These are phyloP conservation scores for Corymbia calophylla DNA, from an alignment of 441 rosid genomes.

Conservation along the genomic window DNA sequence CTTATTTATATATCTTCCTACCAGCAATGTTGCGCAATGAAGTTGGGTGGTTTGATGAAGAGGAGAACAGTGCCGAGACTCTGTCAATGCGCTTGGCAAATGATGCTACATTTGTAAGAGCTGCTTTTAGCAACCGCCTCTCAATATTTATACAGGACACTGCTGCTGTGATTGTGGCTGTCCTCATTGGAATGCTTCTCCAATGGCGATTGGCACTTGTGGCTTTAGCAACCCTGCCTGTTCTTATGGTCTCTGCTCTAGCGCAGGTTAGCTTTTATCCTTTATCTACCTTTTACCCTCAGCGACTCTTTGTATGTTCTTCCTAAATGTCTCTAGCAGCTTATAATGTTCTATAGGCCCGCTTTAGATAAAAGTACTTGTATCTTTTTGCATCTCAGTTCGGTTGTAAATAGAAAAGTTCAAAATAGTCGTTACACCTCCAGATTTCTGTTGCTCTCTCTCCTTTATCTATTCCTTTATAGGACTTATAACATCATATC, in stretches of 20 bases:
- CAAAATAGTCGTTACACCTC: not conserved
- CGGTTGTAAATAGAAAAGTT: not conserved
- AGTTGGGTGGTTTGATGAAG: slow-evolving; percentile 99
- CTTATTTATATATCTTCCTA: slow-evolving; percentile 1
- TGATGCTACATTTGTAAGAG: slow-evolving; percentile 98
- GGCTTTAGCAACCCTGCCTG: slow-evolving; percentile 87
- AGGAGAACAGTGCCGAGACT: slow-evolving; percentile 91
- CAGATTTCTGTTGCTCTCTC: not conserved
- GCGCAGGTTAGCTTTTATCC: slow-evolving; percentile 77
- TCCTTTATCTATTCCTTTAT: not conserved
- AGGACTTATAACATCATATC: not conserved
- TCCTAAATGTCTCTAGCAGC: not conserved
- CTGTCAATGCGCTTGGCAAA: slow-evolving; percentile 97
- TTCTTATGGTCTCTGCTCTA: slow-evolving; percentile 81
- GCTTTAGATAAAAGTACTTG: not conserved
- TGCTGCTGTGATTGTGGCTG: slow-evolving; percentile 84
- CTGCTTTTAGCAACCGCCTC: slow-evolving; percentile 94
- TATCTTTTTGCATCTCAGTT: not conserved
- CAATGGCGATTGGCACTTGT: slow-evolving; percentile 93
- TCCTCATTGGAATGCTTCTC: slow-evolving; percentile 78
- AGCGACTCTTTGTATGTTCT: not conserved
- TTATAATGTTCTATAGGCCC: not conserved
- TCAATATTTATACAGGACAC: slow-evolving; percentile 91
- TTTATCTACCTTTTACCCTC: slow-evolving; percentile 2
- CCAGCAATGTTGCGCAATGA: slow-evolving; percentile 98